A percentile compares a stretch with the other conserved stretches of the same genome.
These are phyloP conservation scores for Metschnikowia bowlesiae DNA, from an alignment of 805 yeast genomes.

Conservation along the genomic window DNA sequence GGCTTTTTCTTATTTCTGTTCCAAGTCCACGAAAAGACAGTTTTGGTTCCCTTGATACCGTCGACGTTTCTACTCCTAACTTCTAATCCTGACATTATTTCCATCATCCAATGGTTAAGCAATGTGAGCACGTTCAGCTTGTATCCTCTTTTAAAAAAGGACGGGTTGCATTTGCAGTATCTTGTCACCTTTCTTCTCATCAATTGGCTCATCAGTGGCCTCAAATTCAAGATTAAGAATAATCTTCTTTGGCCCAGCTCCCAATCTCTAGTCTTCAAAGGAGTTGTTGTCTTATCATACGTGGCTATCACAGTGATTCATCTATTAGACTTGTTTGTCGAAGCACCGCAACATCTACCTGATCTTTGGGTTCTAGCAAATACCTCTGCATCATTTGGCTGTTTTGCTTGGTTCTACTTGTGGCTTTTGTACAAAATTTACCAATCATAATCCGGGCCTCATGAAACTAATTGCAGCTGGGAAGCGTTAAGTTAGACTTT, in stretches of 20 bases:
- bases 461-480: not conserved
- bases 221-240: conserved; percentile 32
- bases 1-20: conserved; percentile 86
- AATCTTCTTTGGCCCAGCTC: conserved; percentile 22
- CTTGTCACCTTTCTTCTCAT: conserved; percentile 54
- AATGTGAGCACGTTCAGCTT: conserved; percentile 81
- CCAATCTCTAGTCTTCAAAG: conserved; percentile 23
- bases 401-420: conserved; percentile 72
- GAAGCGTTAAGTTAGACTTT: not conserved
- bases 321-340: conserved; percentile 44
- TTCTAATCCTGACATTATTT: conserved; percentile 55
- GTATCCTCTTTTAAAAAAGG: conserved; percentile 81
- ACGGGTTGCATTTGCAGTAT: conserved; percentile 71
- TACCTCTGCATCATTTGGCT: conserved; percentile 66
- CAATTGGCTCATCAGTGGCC: conserved; percentile 75
- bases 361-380: conserved; percentile 85
- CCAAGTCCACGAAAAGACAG: conserved; percentile 95
- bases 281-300: conserved; percentile 26
- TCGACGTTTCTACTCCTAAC: conserved; percentile 59
- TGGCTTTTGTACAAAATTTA: conserved; percentile 62
- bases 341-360: conserved; percentile 63
- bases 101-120: conserved; percentile 81
- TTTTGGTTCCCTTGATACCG: conserved; percentile 83
- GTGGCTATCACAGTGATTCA: conserved; percentile 49
- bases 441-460: conserved; percentile 6